Percentiles rank a stretch among this genome's conserved stretches.
Conservation (phyloP, 2,329 filamentous ascomycete species). For the Pseudogymnoascus sp. region DNA sequence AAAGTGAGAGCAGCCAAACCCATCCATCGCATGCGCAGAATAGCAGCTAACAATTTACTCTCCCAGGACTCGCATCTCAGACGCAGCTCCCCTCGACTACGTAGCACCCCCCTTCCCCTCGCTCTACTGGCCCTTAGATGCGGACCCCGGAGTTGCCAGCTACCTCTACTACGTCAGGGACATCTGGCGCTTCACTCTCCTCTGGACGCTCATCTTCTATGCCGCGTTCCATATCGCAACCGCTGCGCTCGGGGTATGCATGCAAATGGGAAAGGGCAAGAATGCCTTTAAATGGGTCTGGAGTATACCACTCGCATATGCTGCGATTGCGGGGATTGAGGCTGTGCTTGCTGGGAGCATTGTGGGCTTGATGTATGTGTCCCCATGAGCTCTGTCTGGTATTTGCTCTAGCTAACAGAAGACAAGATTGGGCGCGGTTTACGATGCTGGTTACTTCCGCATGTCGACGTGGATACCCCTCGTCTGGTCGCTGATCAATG, state of each 20-base stretch:
- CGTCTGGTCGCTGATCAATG: slow-evolving; percentile 61
- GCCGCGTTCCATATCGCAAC: slow-evolving; percentile 52
- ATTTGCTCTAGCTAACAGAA: neutral
- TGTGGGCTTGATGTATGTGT: slow-evolving; percentile 58
- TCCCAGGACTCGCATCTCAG: slow-evolving; percentile 21
- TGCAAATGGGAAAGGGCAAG: slow-evolving; percentile 41
- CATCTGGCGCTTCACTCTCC: slow-evolving; percentile 63
- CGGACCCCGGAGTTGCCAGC: slow-evolving; percentile 36
- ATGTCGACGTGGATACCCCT: slow-evolving; percentile 73
- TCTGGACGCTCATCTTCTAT: slow-evolving; percentile 62
- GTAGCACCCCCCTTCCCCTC: slow-evolving; percentile 57
- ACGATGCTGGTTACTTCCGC: slow-evolving; percentile 60
- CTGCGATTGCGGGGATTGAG: slow-evolving; percentile 54
- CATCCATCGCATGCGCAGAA: neutral
- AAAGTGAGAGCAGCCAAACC: neutral
- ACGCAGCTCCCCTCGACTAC: slow-evolving; percentile 42
- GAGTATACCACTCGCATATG: slow-evolving; percentile 54
- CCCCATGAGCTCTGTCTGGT: neutral
- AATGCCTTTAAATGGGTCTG: slow-evolving; percentile 36
- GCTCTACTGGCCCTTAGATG: slow-evolving; percentile 53
- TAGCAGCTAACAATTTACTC: neutral
- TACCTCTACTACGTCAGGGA: slow-evolving; percentile 55
- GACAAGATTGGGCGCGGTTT: slow-evolving; percentile 53
- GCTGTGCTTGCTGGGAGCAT: slow-evolving; percentile 60
- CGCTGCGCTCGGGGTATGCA: slow-evolving; percentile 50